Conservation (phyloP, 768 basidiomycete genomes). For the Fomitopsis pulvina region DNA sequence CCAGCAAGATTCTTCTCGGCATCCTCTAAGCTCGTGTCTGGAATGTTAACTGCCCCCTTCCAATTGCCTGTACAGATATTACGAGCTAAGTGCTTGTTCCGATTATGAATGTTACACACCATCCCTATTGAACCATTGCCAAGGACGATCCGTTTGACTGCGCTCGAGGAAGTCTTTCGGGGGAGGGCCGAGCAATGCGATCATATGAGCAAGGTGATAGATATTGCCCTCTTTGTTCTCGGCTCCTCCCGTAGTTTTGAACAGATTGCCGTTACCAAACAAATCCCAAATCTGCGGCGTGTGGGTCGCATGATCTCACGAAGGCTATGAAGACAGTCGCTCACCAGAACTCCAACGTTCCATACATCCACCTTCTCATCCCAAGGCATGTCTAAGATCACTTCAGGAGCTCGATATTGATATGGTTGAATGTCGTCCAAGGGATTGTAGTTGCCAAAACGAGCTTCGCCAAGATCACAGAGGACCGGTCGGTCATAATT, state of each 20-base stretch:
- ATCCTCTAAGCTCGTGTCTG: constrained; percentile 4
- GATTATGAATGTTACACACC: constrained; percentile 1
- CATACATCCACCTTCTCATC: constrained; percentile 23
- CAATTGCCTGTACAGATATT: constrained; percentile 4
- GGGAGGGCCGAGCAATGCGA: constrained; percentile 14
- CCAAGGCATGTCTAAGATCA: constrained; percentile 23
- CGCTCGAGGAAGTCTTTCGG: constrained; percentile 10
- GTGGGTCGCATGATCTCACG: background rate
- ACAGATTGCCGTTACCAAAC: constrained; percentile 6
- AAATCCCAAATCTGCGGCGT: constrained; percentile 10
- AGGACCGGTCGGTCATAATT: constrained; percentile 12
- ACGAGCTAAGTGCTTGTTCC: background rate
- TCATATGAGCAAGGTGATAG: constrained; percentile 12
- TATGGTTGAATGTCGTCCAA: constrained; percentile 19
- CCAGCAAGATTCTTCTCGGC: constrained; percentile 4
- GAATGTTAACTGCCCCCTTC: constrained; percentile 4
- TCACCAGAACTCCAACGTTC: constrained; percentile 24
- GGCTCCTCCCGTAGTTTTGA: constrained; percentile 1
- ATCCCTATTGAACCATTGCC: constrained; percentile 8
- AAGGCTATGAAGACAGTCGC: background rate
- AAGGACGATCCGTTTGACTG: background rate
- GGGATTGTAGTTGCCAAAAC: constrained; percentile 5
- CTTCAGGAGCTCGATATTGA: constrained; percentile 25
- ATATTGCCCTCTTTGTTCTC: background rate
- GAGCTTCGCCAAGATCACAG: constrained; percentile 21